These are phyloP conservation scores for Starmerella floricola DNA, from an alignment of 805 yeast genomes.

Conservation along the genomic window DNA sequence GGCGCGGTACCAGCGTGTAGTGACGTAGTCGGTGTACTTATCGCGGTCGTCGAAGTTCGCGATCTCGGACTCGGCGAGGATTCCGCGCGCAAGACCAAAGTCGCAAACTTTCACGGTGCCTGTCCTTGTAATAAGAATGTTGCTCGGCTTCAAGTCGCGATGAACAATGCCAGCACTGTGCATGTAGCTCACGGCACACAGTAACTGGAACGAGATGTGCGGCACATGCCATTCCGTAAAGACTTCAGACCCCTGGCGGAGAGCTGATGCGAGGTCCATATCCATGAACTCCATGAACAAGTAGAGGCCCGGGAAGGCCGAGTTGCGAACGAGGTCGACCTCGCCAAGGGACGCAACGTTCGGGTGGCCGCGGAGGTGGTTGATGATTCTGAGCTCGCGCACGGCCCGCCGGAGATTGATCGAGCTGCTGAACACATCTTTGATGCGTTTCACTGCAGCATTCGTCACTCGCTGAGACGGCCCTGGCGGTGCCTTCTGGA, in stretches of 20 bases:
- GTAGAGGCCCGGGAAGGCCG: constrained; percentile 75
- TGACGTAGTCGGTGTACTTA: constrained; percentile 48
- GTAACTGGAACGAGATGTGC: constrained; percentile 62
- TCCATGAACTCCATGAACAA: constrained; percentile 80
- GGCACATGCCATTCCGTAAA: constrained; percentile 77
- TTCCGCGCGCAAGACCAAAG: constrained; percentile 83
- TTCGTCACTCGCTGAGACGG: neutral
- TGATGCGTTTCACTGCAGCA: constrained; percentile 73
- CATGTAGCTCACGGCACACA: constrained; percentile 77
- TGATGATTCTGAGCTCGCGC: constrained; percentile 71
- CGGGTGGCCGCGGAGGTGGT: constrained; percentile 72
- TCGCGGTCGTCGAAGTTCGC: constrained; percentile 22
- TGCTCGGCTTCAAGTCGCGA: constrained; percentile 86
- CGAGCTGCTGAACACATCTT: constrained; percentile 53
- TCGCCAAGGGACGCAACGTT: constrained; percentile 67
- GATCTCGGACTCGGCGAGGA: constrained; percentile 28
- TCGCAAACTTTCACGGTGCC: constrained; percentile 82
- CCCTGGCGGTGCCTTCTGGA: constrained; percentile 2
- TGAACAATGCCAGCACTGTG: constrained; percentile 90
- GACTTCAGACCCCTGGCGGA: constrained; percentile 43
- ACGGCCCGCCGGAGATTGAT: constrained; percentile 66
- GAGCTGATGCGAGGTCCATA: constrained; percentile 69
- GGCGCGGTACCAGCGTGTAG: constrained; percentile 92
- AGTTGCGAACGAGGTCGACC: constrained; percentile 50
- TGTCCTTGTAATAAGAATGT: constrained; percentile 59